Evolutionary conservation across 2,329 filamentous ascomycete species (phyloP), one percentile per base, ranked within the genome.

Genomic region (Calonectria hongkongensis): DNA sequence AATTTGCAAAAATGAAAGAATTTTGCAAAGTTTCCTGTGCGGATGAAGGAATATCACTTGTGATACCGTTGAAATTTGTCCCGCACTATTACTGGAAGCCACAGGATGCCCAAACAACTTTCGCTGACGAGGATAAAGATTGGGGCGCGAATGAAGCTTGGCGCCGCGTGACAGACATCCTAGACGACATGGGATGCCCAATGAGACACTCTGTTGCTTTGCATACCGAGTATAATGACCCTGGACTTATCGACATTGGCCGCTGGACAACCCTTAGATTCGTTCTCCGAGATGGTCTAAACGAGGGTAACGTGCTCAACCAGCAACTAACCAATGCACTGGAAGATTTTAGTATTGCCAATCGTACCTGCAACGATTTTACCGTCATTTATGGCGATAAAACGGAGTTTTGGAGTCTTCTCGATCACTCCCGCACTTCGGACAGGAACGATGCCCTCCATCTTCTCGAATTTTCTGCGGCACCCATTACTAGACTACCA

Each of bases 261-360:
- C 87, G 88, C 56, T 92, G 90, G 89, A 91, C 87, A 12, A 87
- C 88, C 0, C 88, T 91, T 69, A 84, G 86, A 60, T 78, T 92
- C n/a, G 77, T 84, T 0, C 79, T 92, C 5, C 69, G 81, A 2
- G 75, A 70, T 2, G 65, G 73, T 3, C 60, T 76, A 1, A 71
- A 80, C 1, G 75, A 80, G 12, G 75, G 82, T 8, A 74, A 79
- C 0, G 73, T 77, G 3, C 88, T 89, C 77, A 74, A 81, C 1
- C 76, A 83, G 0, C 84, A 94, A 25, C 84, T 87, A 4, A 81
- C 85, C 10, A 69, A 9, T 25, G 89, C 90, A 1, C 86, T 98
- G 0, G 85, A 87, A 13, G 94, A 97, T 74, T 94, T 94, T 84
- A 98, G 97, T 72, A 87, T 98, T 62, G 80, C 84, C 0, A 84